Conservation (phyloP, 208 protist species). For the Leishmania tropica region DNA sequence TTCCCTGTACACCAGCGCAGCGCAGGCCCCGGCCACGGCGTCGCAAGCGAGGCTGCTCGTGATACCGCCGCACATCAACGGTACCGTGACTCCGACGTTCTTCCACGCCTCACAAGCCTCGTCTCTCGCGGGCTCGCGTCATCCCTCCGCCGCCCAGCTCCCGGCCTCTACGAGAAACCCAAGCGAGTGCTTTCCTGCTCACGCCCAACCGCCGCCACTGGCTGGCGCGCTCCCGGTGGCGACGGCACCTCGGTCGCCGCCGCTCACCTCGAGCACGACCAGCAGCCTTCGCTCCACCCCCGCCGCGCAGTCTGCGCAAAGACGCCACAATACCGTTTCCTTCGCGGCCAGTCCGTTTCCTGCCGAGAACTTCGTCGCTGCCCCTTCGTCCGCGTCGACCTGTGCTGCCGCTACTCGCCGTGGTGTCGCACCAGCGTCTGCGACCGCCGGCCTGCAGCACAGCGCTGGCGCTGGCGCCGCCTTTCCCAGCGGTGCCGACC, state of each 20-base stretch:
- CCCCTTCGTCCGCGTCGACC: neutral
- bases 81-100: conserved; percentile 20
- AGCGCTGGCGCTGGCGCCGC: neutral
- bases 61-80: conserved; percentile 36
- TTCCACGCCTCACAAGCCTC: conserved; percentile 16
- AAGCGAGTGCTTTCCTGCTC: conserved; percentile 3
- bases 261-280: conserved; percentile 32
- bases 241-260: conserved; percentile 32
- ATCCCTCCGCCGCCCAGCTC: conserved; percentile 22
- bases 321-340: neutral
- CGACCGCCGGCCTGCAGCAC: conserved; percentile 10
- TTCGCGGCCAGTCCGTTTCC: conserved; percentile 9
- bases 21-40: conserved; percentile 20
- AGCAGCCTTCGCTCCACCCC: conserved; percentile 43
- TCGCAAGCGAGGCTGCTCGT: conserved; percentile 40
- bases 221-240: conserved; percentile 33
- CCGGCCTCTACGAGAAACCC: conserved; percentile 11
- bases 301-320: conserved; percentile 13
- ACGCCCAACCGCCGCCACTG: conserved; percentile 1
- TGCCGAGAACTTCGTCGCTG: neutral
- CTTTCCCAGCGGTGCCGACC: neutral
- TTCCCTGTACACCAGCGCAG: conserved; percentile 31
- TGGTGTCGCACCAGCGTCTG: conserved; percentile 15
- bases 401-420: neutral
- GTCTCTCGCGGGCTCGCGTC: conserved; percentile 23